Conservation (phyloP, 345 rosid genomes). For the Theobroma cacao region DNA sequence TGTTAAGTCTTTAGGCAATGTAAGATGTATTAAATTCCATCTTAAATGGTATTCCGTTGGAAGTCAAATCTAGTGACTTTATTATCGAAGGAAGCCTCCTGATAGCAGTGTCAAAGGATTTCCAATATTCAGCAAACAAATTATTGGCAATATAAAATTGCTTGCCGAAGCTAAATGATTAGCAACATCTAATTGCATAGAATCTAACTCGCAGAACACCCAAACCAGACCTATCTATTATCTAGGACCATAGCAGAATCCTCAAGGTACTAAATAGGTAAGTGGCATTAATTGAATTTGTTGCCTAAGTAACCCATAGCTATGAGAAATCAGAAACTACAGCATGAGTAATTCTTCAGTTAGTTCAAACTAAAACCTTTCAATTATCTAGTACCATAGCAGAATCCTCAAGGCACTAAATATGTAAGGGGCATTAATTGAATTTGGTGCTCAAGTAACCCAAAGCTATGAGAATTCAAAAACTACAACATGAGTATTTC, state of each 20-base stretch:
- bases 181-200: not conserved
- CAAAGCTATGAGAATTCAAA: not conserved
- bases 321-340: not conserved
- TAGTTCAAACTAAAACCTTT: not conserved
- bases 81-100: not conserved
- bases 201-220: constrained; percentile 1
- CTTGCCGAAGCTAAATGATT: not conserved
- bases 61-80: not conserved
- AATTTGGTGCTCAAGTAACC: not conserved
- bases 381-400: not conserved
- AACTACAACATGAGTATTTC: not conserved
- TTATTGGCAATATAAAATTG: constrained; percentile 1
- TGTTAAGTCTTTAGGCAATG: not conserved
- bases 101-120: not conserved
- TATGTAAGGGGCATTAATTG: not conserved
- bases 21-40: not conserved
- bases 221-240: not conserved
- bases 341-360: not conserved
- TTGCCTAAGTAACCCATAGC: not conserved
- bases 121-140: not conserved
- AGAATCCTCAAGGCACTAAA: not conserved
- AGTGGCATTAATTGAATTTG: not conserved
- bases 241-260: not conserved
- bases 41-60: not conserved
- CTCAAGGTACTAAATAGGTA: not conserved